Base-by-base conservation (phyloP, 495 filamentous ascomycete genomes). In the Lasiosphaeria hispida region DNA sequence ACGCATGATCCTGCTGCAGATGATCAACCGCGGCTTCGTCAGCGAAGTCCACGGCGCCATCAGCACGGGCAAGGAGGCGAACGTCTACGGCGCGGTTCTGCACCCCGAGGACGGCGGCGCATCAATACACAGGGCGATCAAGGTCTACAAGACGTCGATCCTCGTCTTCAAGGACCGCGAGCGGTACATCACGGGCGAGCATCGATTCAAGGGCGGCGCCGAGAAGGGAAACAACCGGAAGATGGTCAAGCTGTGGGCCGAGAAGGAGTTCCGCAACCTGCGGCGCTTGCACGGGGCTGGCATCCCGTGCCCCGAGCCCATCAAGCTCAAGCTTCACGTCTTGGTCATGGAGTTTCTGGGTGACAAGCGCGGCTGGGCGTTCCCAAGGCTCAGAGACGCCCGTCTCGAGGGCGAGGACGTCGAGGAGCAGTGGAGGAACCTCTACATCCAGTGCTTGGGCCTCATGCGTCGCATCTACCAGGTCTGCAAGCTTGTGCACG, bases 211-310 rank as follows among this genome's bases (percentile, higher is more conserved):
- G 57, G 75, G 81, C 44, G 93, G 92, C 37, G 91, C 91, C 72
- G 92, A 90, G 73, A 97, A 97, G 78, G 87, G 85, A 57, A 93
- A 88, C 73, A 94, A 90, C 72, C 83, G 92, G 4, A 89, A 91
- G 47, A 97, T 96, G 92, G 92, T 98, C 49, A 94, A 96, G 71
- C 74, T 96, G 42, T 98, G 94, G 94, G 94, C 95, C 4, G 92
- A 97, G 74, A 98, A 98, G 75, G 94, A 98, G 71, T 94, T 96
- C 80, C 83, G 94, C 47, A 97, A 98, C 73, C 66, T 98, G 57
- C 87, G 89, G 58, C 82, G 95, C 48, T 84, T 98, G 17, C 75
- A 91, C 65, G 71, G 80, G 4, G 88, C 94, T 15, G 91, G 90
- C 1, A 94, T 98, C 44, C 87, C 91, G 13, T 94, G 87, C 60